A percentile compares a stretch with the other conserved stretches of the same genome.
Evolutionary conservation across 169 alveolate genomes (phyloP).

Genomic region (Plasmodium gonderi): DNA sequence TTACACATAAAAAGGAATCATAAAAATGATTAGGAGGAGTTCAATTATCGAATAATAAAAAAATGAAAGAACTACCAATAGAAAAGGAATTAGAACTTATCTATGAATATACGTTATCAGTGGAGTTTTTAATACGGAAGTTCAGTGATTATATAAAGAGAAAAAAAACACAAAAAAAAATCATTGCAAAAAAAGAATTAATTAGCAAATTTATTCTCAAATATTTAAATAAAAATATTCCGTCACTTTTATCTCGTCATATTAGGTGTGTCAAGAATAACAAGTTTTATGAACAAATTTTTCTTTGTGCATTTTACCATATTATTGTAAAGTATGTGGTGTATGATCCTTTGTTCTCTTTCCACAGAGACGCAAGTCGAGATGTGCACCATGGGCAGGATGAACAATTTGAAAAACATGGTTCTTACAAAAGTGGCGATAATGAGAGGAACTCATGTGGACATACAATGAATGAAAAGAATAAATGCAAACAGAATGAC

Average conservation of each 20-base stretch:
- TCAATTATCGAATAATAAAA: neutral
- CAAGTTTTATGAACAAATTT: conserved; percentile 27
- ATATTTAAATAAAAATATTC: conserved; percentile 42
- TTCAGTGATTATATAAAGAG: conserved; percentile 46
- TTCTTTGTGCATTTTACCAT: conserved; percentile 59
- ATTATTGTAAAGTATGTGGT: conserved; percentile 15
- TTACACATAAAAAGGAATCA: neutral
- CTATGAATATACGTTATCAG: conserved; percentile 36
- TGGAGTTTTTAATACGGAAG: conserved; percentile 14
- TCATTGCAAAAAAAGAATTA: conserved; percentile 22
- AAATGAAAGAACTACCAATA: conserved; percentile 58
- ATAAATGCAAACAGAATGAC: neutral
- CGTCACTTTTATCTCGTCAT: conserved; percentile 30
- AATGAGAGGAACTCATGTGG: too few species aligned
- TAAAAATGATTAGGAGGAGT: neutral
- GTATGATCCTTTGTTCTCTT: conserved; percentile 17
- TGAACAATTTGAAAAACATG: too few species aligned
- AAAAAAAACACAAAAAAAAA: conserved; percentile 16
- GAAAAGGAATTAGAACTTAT: conserved; percentile 45
- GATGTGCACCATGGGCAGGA: neutral
- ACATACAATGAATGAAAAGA: neutral
- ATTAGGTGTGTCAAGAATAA: conserved; percentile 21
- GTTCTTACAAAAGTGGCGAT: too few species aligned
- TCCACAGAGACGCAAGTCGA: neutral
- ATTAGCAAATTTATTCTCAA: conserved; percentile 15